A percentile compares a stretch with the other conserved stretches of the same genome.
Conservation (phyloP, 805 yeast genomes). For the Kregervanrija pseudodelftensis region DNA sequence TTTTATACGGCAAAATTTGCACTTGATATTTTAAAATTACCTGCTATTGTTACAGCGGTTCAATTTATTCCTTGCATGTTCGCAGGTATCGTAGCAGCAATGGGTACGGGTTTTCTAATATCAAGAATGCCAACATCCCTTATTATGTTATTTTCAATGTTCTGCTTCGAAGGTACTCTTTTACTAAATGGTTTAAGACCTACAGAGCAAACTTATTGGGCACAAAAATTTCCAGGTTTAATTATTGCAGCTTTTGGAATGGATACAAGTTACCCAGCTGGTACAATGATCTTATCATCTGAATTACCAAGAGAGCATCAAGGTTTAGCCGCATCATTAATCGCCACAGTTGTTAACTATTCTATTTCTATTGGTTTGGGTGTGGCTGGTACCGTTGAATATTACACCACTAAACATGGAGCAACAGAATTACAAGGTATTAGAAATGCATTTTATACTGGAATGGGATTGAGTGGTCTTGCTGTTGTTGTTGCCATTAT, state of each 20-base stretch:
- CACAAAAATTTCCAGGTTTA: conserved; percentile 48
- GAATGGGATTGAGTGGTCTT: conserved; percentile 50
- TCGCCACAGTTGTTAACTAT: conserved; percentile 64
- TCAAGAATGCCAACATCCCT: conserved; percentile 40
- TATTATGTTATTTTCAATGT: conserved; percentile 42
- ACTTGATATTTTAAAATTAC: conserved; percentile 41
- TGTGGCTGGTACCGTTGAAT: conserved; percentile 61
- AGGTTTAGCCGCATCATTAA: conserved; percentile 73
- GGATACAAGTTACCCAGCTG: conserved; percentile 75
- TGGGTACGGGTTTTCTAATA: conserved; percentile 42
- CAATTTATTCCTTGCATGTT: conserved; percentile 40
- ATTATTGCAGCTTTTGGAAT: conserved; percentile 60
- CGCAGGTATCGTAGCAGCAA: conserved; percentile 50
- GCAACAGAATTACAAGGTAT: conserved; percentile 35
- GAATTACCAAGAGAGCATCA: conserved; percentile 56
- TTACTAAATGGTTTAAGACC: conserved; percentile 51
- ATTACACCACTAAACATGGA: conserved; percentile 27
- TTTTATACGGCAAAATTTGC: conserved; percentile 51
- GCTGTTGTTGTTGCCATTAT: conserved; percentile 28
- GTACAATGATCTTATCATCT: conserved; percentile 55
- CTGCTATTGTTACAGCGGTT: conserved; percentile 40
- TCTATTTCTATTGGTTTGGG: conserved; percentile 68
- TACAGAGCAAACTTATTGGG: conserved; percentile 51
- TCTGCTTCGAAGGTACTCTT: conserved; percentile 49
- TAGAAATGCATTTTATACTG: conserved; percentile 52